Evolutionary conservation across 116 monocot genomes (phyloP).

Genomic region (Zostera marina): DNA sequence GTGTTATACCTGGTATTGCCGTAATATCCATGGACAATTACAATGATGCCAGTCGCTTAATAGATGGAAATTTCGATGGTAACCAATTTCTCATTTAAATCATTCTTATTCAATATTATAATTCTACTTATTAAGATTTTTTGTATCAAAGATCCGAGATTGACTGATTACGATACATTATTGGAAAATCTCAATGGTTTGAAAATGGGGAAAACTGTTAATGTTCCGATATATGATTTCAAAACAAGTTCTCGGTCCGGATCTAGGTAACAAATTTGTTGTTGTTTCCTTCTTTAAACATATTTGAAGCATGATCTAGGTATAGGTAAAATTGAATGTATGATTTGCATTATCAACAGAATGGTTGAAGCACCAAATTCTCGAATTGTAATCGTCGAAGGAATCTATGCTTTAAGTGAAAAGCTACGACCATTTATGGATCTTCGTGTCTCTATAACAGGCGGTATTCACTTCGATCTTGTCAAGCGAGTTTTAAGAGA

Average conservation of each 20-base stretch:
- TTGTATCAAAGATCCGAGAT: slow-evolving; percentile 60
- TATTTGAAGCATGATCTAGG: no score
- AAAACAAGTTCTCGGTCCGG: slow-evolving; percentile 72
- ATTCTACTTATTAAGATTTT: neutral
- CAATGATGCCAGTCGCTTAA: slow-evolving; percentile 82
- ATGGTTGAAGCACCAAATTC: slow-evolving; percentile 82
- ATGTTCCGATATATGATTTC: slow-evolving; percentile 97
- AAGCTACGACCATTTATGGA: slow-evolving; percentile 68
- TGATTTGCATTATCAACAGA: slow-evolving; percentile 19
- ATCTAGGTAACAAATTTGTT: slow-evolving; percentile 34
- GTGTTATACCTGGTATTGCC: slow-evolving; percentile 85
- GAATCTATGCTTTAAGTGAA: slow-evolving; percentile 97
- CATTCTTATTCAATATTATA: neutral
- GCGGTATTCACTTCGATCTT: slow-evolving; percentile 97
- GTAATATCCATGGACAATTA: slow-evolving; percentile 97
- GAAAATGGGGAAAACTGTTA: slow-evolving; percentile 64
- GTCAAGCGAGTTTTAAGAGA: slow-evolving; percentile 98
- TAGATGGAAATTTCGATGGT: slow-evolving; percentile 99
- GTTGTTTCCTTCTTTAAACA: no score
- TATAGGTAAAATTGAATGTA: no score
- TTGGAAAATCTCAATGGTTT: slow-evolving; percentile 80
- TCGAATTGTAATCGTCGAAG: slow-evolving; percentile 86
- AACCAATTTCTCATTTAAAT: slow-evolving; percentile 4
- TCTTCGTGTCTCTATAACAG: slow-evolving; percentile 98
- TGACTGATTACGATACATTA: slow-evolving; percentile 94